These are phyloP conservation scores for Apiotrichum gamsii DNA, from an alignment of 1,284 basidiomycete species.

Conservation along the genomic window DNA sequence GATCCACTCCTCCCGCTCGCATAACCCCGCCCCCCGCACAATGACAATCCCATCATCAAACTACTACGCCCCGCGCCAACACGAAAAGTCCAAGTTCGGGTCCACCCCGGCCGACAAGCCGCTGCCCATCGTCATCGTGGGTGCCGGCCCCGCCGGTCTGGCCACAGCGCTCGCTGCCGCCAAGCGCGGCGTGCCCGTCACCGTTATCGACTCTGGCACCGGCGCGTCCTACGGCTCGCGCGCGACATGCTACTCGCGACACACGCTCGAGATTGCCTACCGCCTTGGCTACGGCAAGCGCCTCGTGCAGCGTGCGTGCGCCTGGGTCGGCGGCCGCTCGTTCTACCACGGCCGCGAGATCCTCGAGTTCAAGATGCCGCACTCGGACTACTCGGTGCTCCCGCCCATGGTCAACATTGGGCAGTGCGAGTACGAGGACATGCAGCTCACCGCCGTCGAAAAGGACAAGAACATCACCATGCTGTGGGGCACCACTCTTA, in stretches of 20 bases:
- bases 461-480: conserved; percentile 10
- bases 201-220: conserved; percentile 12
- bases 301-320: conserved; percentile 10
- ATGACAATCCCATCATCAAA: no score
- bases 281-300: conserved; percentile 14
- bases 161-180: conserved; percentile 12
- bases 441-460: conserved; percentile 9
- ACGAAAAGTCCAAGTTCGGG: conserved; percentile 9
- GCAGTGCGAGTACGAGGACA: conserved; percentile 20
- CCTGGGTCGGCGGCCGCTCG: conserved; percentile 12
- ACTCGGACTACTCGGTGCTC: conserved; percentile 1
- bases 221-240: conserved; percentile 16
- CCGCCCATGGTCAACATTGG: conserved; percentile 19
- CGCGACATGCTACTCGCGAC: conserved; percentile 19
- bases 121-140: conserved; percentile 13
- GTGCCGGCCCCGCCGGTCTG: conserved; percentile 16
- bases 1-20: no score
- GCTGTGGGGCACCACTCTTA: conserved; percentile 12
- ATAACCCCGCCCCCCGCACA: no score
- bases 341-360: conserved; percentile 17
- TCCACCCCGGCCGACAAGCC: conserved; percentile 8
- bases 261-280: conserved; percentile 17
- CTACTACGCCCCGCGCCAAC: conserved; percentile 14
- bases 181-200: conserved; percentile 14
- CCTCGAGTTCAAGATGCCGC: conserved; percentile 17